Base-by-base conservation (phyloP, 768 basidiomycete genomes). In the Lactifluus hygrophoroides region DNA sequence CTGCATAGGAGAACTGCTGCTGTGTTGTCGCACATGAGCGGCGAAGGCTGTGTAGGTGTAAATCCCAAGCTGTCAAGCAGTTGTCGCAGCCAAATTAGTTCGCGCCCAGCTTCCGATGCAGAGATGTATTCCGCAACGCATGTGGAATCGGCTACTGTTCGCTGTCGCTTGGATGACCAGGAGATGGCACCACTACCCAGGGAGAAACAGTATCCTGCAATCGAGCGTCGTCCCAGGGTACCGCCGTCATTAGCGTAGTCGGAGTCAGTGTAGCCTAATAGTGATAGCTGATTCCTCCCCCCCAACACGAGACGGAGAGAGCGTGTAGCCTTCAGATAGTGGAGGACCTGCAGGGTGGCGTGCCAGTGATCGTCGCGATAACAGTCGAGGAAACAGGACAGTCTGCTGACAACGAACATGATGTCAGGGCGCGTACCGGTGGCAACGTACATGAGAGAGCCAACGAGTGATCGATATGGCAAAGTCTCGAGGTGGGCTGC, bases 221-320 rank as follows among this genome's bases (percentile, higher is more conserved):
- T 13, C 1, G 46, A 47, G 0, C n/a, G 5, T 47, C 0, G 28
- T 47, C 3, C 17, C 7, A 5, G 3, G 16, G 16, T 28, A 47
- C n/a, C n/a, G n/a, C n/a, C n/a, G n/a, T n/a, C n/a, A 9, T 47
- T 47, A 6, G 46, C 28, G 10, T 28, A 47, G 16, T 47, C 28
- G 0, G 28, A 47, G 27, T 47, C 28, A 2, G 46, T 30, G 46
- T 19, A n/a, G 3, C 46, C 46, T 9, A 27, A 47, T 6, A 6
- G 1, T 2, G 3, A 17, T 3, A 0, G 0, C 11, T 10, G 14
- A 5, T n/a, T 1, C 0, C 5, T 17, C 11, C 46, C 13, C 2
- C 46, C 27, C 0, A 47, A 17, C 1, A 16, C 7, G 2, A 47
- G 27, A 0, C 1, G 17, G 1, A 47, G 1, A 2, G 35, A 35